Conservation (phyloP, 2,329 filamentous ascomycete genomes). For the Talaromyces pinophilus region DNA sequence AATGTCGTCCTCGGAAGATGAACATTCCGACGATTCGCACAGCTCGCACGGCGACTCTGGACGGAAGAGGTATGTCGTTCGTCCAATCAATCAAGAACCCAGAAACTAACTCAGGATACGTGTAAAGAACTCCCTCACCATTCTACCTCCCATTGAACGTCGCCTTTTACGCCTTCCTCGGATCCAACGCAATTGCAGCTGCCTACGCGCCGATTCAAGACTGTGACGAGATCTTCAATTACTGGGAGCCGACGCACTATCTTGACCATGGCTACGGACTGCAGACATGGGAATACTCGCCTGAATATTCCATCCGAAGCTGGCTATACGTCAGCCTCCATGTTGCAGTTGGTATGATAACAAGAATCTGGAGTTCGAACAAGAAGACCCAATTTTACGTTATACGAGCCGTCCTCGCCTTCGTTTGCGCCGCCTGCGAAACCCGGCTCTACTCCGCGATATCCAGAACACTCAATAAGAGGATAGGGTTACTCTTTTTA, state of each 20-base stretch:
- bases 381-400: constrained; percentile 78
- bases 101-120: constrained; percentile 27
- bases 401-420: constrained; percentile 72
- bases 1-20: constrained; percentile 25
- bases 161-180: constrained; percentile 78
- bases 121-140: constrained; percentile 41
- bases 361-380: constrained; percentile 55
- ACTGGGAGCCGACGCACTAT: constrained; percentile 97
- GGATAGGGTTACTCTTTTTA: constrained; percentile 83
- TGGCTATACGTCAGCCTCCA: constrained; percentile 89
- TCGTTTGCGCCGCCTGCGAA: constrained; percentile 78
- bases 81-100: constrained; percentile 12
- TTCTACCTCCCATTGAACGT: constrained; percentile 70
- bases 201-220: constrained; percentile 89
- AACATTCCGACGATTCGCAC: constrained; percentile 22
- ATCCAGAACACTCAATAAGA: constrained; percentile 72
- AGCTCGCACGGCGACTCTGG: constrained; percentile 22
- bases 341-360: constrained; percentile 68
- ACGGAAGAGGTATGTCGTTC: constrained; percentile 16
- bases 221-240: constrained; percentile 98
- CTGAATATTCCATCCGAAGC: constrained; percentile 89
- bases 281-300: constrained; percentile 98
- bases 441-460: constrained; percentile 78
- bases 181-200: constrained; percentile 73
- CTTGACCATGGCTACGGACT: constrained; percentile 87